A percentile compares a stretch with the other conserved stretches of the same genome.
phyloP scores from a whole-genome alignment of 345 rosid species.

The thale cress (Arabidopsis thaliana) region DNA sequence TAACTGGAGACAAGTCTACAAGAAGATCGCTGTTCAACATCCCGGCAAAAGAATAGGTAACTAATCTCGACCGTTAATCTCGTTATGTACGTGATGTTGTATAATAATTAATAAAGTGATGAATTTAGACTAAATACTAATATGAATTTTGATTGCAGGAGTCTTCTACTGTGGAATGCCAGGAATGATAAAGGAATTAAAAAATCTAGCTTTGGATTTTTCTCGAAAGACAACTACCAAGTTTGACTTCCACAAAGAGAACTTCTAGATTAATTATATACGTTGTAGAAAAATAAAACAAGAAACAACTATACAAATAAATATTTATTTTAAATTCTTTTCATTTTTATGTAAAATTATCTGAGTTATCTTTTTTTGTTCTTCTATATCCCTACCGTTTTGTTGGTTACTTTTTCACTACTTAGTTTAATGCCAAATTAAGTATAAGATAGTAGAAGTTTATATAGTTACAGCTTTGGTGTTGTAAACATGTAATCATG shows the following conservation, averaged over 20 bases:
- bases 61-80: conserved; percentile 13
- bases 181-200: conserved; percentile 63
- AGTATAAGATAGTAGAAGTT: conserved; percentile 4
- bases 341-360: conserved; percentile 10
- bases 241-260: conserved; percentile 93
- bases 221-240: conserved; percentile 82
- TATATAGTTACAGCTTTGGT: conserved; percentile 16
- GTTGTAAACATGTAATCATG: conserved; percentile 32
- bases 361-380: conserved; percentile 30
- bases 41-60: conserved; percentile 67
- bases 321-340: conserved; percentile 29
- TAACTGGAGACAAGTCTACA: conserved; percentile 88
- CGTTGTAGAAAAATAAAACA: conserved; percentile 22
- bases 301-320: conserved; percentile 32
- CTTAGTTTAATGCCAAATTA: conserved; percentile 4
- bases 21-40: conserved; percentile 68
- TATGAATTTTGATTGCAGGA: conserved; percentile 56
- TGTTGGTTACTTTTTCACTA: neutral
- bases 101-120: neutral
- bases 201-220: conserved; percentile 71
- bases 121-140: neutral
- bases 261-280: conserved; percentile 55
- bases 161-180: conserved; percentile 95
- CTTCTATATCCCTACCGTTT: neutral
- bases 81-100: neutral